These are phyloP conservation scores for Cryptosporidium ubiquitum DNA, from an alignment of 169 alveolate species.

Conservation along the genomic window DNA sequence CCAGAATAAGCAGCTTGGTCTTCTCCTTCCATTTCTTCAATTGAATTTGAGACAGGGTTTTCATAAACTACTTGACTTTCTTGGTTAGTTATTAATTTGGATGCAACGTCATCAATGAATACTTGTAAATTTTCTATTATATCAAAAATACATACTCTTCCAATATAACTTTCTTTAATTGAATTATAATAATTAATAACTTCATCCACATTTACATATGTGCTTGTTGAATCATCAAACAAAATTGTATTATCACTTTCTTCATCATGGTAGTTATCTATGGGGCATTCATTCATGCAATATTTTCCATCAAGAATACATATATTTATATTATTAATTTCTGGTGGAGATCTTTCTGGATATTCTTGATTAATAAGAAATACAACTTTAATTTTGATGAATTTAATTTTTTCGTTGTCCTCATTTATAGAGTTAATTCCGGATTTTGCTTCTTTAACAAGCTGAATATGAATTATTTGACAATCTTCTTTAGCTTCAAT, in stretches of 20 bases:
- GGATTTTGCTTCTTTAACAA: conserved; percentile 17
- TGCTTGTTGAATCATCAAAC: conserved; percentile 21
- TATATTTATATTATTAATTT: conserved; percentile 1
- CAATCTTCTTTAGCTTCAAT: conserved; percentile 23
- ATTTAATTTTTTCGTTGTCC: not conserved
- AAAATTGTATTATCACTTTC: not conserved
- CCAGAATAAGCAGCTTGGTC: conserved; percentile 16
- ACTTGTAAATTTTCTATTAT: conserved; percentile 36
- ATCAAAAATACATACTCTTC: conserved; percentile 61
- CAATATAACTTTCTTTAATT: conserved; percentile 28
- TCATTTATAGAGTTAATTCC: not conserved
- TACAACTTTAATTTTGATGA: conserved; percentile 24
- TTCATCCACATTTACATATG: conserved; percentile 10
- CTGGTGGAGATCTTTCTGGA: conserved; percentile 39
- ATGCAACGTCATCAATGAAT: conserved; percentile 7
- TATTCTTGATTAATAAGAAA: conserved; percentile 20
- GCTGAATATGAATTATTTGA: conserved; percentile 1
- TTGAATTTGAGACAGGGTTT: not conserved
- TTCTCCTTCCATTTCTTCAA: not conserved
- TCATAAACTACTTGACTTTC: not conserved
- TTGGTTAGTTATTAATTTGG: not conserved
- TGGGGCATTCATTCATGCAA: conserved; percentile 6
- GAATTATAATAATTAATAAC: conserved; percentile 22
- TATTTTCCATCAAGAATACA: conserved; percentile 32
- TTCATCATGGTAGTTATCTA: not conserved